Evolutionary conservation across 1,284 basidiomycete genomes (phyloP).

Genomic region (Pholiota adiposa): DNA sequence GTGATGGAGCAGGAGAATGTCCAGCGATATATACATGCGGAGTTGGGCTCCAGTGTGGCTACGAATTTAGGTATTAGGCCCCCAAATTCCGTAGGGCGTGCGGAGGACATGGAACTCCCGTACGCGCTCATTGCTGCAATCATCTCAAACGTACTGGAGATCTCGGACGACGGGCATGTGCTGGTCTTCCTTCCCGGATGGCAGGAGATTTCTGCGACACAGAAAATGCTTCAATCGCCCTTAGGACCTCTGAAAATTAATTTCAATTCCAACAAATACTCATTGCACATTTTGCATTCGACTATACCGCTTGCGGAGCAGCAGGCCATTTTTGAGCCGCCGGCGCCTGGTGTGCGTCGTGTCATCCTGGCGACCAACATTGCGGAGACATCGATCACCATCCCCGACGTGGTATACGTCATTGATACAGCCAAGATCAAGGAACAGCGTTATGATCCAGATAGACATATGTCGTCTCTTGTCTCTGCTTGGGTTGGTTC

Average conservation of each 20-base stretch:
- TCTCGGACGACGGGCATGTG: constrained; percentile 86
- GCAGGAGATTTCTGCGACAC: constrained; percentile 90
- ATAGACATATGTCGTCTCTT: constrained; percentile 85
- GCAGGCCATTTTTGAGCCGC: constrained; percentile 88
- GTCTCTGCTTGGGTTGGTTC: constrained; percentile 91
- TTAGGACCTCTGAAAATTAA: constrained; percentile 61
- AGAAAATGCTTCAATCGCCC: constrained; percentile 65
- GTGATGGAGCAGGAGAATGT: constrained; percentile 82
- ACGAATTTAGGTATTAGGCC: constrained; percentile 32
- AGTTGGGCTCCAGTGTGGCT: constrained; percentile 57
- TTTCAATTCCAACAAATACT: constrained; percentile 63
- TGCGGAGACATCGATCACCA: constrained; percentile 95
- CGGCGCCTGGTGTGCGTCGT: constrained; percentile 77
- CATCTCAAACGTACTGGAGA: constrained; percentile 78
- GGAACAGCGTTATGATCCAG: constrained; percentile 93
- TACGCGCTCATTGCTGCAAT: constrained; percentile 84
- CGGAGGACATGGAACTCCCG: constrained; percentile 84
- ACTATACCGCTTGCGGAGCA: constrained; percentile 90
- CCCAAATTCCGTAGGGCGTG: constrained; percentile 28
- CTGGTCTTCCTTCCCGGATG: constrained; percentile 92
- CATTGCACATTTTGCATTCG: constrained; percentile 92
- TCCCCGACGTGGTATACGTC: constrained; percentile 96
- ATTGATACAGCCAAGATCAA: constrained; percentile 91
- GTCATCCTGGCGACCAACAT: constrained; percentile 96
- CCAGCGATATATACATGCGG: constrained; percentile 74